Evolutionary conservation across 352 stramenopile genomes (phyloP), one percentile per base, ranked within the genome.

Genomic region (Thraustotheca clavata): DNA sequence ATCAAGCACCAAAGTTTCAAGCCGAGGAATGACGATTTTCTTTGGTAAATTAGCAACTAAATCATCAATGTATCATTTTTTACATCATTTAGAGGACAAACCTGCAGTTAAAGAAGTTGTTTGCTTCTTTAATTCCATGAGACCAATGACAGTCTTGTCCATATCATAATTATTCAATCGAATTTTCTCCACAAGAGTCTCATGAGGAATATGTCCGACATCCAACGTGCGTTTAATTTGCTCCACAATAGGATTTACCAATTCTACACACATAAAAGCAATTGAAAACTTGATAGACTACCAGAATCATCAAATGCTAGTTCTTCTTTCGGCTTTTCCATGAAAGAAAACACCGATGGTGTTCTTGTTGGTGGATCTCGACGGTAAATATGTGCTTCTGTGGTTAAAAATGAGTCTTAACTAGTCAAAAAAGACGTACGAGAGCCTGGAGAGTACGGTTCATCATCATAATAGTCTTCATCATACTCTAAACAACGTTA

Each of bases 381-480:
- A 16, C 80, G 81, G 62, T 93, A 91, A 70, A 93, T 86, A 67
- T 89, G 89, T 66, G 84, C 74, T 62, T 88, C 83, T 90, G 50
- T 33, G 71, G 34, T 24, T 31, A 29, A 5, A 16, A 36, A 46
- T 24, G 8, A 39, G 41, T 65, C 31, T 40, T 2, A 18, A 4
- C 14, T 9, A 62, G 12, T 11, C n/a, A 11, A 46, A 26, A 7
- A 14, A 22, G 3, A 72, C 74, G 49, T 74, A 89, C 80, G 85
- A 9, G 79, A 75, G 41, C 75, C 80, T 59, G 83, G 78, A 18
- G 81, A 89, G 48, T 72, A 79, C 11, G 75, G 71, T 46, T 80
- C 76, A 38, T 80, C 67, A 59, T 88, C 75, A 62, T 88, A 70
- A 59, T 87, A 87, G 18, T 77, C 69, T 22, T 86, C 73, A 27